A percentile compares a stretch with the other conserved stretches of the same genome.
These are phyloP conservation scores for Lactarius indigo DNA, from an alignment of 768 basidiomycete genomes.

Conservation along the genomic window DNA sequence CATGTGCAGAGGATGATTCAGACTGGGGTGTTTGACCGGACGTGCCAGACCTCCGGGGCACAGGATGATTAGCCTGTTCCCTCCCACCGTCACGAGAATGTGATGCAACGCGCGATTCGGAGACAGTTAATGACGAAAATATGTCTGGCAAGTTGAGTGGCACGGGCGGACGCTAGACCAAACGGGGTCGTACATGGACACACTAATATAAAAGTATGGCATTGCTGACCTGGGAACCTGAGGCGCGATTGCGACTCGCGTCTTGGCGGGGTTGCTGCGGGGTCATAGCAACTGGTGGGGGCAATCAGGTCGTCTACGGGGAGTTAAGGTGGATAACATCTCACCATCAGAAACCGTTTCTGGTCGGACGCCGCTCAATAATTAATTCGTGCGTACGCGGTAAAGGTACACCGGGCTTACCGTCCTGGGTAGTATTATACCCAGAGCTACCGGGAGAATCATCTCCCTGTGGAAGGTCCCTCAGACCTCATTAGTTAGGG, in stretches of 20 bases:
- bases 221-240: background rate
- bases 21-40: background rate
- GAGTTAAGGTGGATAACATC: background rate
- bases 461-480: background rate
- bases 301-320: background rate
- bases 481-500: background rate
- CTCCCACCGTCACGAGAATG: background rate
- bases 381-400: background rate
- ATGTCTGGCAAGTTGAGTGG: background rate
- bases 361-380: background rate
- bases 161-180: background rate
- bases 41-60: background rate
- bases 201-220: background rate
- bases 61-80: background rate
- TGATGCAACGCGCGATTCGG: background rate
- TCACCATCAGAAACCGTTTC: background rate
- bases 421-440: background rate
- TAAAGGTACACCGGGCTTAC: background rate
- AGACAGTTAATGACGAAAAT: background rate
- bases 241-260: background rate
- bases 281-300: background rate
- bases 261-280: background rate
- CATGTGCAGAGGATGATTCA: background rate
- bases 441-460: background rate
- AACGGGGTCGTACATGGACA: background rate